A percentile compares a stretch with the other conserved stretches of the same genome.
phyloP scores from a whole-genome alignment of 2,329 filamentous ascomycete genomes.

The Colletotrichum musae region DNA sequence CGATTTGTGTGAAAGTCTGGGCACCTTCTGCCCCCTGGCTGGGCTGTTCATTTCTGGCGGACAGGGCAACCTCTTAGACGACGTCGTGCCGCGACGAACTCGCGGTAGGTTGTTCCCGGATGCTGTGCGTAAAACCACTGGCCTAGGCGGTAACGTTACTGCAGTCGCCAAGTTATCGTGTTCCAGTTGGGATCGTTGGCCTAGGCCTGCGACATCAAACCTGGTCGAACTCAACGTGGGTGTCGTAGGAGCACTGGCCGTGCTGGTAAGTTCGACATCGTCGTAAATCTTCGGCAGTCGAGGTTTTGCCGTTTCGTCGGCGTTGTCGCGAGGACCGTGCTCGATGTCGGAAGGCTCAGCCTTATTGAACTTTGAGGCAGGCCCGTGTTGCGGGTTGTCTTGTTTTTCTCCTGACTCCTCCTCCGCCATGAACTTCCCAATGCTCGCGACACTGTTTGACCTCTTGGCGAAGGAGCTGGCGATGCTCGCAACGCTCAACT shows the following conservation, averaged over 20 bases:
- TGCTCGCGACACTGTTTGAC: conserved; percentile 69
- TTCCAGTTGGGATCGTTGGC: conserved; percentile 13
- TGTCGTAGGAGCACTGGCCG: conserved; percentile 35
- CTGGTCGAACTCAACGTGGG: conserved; percentile 20
- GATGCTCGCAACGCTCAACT: conserved; percentile 86
- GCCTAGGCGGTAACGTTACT: conserved; percentile 14
- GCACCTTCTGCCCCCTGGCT: conserved; percentile 20
- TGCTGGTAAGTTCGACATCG: conserved; percentile 44
- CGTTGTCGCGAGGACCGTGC: conserved; percentile 26
- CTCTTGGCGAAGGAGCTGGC: conserved; percentile 82
- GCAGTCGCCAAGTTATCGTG: background rate
- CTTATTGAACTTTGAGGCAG: conserved; percentile 21
- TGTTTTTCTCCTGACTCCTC: conserved; percentile 46
- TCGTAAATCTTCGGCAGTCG: conserved; percentile 46
- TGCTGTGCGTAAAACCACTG: conserved; percentile 40
- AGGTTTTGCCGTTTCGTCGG: conserved; percentile 37
- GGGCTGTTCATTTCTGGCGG: conserved; percentile 48
- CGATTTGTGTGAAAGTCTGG: conserved; percentile 45
- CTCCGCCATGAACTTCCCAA: conserved; percentile 48
- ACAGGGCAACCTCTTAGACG: conserved; percentile 43
- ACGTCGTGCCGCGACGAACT: conserved; percentile 39
- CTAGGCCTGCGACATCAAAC: conserved; percentile 25
- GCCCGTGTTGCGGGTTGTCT: conserved; percentile 12
- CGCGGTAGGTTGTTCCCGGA: conserved; percentile 45
- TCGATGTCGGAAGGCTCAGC: conserved; percentile 19